Evolutionary conservation across 495 filamentous ascomycete species (phyloP), one percentile per base, ranked within the genome.

Genomic region (Hypoxylon subgilvum): DNA sequence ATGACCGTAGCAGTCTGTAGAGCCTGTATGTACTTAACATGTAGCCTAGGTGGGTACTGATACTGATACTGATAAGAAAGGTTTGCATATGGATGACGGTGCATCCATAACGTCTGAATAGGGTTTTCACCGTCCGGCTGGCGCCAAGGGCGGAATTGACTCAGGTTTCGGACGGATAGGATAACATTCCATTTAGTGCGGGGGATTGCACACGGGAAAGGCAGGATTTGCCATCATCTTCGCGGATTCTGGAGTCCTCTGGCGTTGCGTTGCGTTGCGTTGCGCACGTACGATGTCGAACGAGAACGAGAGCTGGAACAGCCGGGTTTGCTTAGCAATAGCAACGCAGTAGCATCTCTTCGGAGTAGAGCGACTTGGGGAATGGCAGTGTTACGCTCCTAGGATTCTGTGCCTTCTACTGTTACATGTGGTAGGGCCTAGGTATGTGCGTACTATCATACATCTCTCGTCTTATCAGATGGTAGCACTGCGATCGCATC

Each of bases 281-380:
- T 28, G n/a, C 27, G 36, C 52, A 63, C 60, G 53, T 63, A 63
- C 60, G 60, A 63, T 58, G 49, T 63, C 60, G 43, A 52, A 63
- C 60, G 60, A 63, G 46, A 32, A 13, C 27, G 31, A 54, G 16
- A n/a, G 19, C 12, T 27, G 6, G 32, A 34, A 50, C 9, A 12
- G 38, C 25, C 30, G 30, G 49, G 6, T 12, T 22, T 18, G 14
- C 28, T 8, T 48, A 46, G 12, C 22, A 40, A 10, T 32, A 46
- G 12, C 22, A 40, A 10, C 25, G 17, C 8, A 32, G 12, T 13
- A 16, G 7, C 19, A 44, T 38, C 23, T 6, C 44, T 52, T 47
- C 56, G 56, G 57, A 41, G 40, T 1, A 45, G 35, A 35, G 46
- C 46, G 40, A 56, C 40, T 36, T 19, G 41, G 31, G 25, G 23